phyloP scores from a whole-genome alignment of 1,284 basidiomycete species.

The Leccinum cinnamomeum region DNA sequence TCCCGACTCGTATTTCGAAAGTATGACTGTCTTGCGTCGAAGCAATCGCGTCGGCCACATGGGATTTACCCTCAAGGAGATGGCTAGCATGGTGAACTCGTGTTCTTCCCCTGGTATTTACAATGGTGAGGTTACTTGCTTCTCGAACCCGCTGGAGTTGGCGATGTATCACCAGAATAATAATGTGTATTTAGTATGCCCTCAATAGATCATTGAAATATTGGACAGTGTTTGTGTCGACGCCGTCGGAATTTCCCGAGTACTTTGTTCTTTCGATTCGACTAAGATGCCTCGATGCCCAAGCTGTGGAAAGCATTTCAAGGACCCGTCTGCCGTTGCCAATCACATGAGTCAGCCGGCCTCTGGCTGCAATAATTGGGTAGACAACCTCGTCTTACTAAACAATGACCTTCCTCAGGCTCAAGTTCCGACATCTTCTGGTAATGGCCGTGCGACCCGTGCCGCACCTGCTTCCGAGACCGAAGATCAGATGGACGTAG shows the following conservation, averaged over 20 bases:
- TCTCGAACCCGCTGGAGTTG: neutral
- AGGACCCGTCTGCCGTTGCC: neutral
- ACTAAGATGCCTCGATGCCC: neutral
- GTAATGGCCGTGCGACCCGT: neutral
- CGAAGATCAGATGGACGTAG: neutral
- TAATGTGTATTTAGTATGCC: neutral
- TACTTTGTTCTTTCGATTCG: neutral
- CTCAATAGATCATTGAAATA: neutral
- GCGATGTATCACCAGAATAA: neutral
- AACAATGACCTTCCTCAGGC: neutral
- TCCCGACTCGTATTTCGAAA: neutral
- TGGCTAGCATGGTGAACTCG: neutral
- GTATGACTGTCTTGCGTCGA: neutral
- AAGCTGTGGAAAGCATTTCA: neutral
- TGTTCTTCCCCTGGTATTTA: neutral
- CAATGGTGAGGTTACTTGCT: neutral
- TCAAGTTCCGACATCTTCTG: neutral
- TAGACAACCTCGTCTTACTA: neutral
- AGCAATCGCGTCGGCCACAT: neutral
- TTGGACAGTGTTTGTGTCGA: neutral
- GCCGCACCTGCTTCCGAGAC: neutral
- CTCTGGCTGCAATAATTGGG: neutral
- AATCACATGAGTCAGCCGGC: slow-evolving; percentile 1
- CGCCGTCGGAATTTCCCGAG: neutral
- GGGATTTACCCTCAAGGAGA: neutral